Evolutionary conservation across 768 basidiomycete species (phyloP), one percentile per base, ranked within the genome.

Genomic region (Pleurotus ostreatus): DNA sequence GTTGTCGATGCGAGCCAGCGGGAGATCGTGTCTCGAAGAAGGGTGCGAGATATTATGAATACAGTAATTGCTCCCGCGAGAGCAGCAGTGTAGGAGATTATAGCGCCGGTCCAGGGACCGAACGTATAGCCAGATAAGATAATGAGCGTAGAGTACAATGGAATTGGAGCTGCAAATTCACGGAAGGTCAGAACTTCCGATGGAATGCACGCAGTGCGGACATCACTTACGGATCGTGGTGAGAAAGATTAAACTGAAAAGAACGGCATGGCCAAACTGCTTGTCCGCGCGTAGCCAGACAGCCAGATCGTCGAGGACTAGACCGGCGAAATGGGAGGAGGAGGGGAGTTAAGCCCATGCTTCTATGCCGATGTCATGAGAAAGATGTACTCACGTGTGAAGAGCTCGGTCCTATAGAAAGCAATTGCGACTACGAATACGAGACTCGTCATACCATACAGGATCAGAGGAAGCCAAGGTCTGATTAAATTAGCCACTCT

Each of bases 121-220:
- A 86, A 94, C 8, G 92, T 93, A 69, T 96, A 96, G 20, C 94
- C 94, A 43, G 92, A 90, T 62, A 97, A 77, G 61, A 92, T 84
- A 66, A 96, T 94, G 71, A 97, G 78, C 0, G 94, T 96, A 62
- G 92, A 94, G 73, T 96, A 97, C 55, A 97, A 77, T 37, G 94
- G 94, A 47, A 97, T 65, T 37, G 94, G 94, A 41, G 94, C 92
- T 93, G 66, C 30, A 56, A 49, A 12, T 63, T 22, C 20, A 34
- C 11, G 30, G 12, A 7, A 43, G 11, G 15, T 48, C 18, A 48
- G 43, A 13, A 37, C 6, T 40, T 20, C 12, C 15, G 46, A 44
- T 40, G 54, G 54, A 55, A 60, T 40, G 47, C 47, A 41, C 39
- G 48, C 26, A 55, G 20, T 30, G 23, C 9, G 38, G 73, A 34